Conservation (phyloP, 179 eudicot species). For the Corrigiola litoralis region DNA sequence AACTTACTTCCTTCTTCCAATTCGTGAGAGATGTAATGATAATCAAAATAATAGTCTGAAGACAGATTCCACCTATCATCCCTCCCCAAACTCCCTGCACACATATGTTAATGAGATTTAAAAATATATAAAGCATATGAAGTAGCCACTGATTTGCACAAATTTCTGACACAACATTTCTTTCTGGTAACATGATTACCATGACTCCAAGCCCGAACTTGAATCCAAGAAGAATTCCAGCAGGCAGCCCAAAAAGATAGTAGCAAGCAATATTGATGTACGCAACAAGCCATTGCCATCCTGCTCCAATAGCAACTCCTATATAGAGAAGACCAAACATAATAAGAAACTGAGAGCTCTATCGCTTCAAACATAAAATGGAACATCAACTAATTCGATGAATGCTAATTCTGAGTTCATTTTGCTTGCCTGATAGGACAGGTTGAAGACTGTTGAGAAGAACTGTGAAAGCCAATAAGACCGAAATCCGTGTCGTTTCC, state of each 20-base stretch:
- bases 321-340: neutral
- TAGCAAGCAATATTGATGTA: conserved; percentile 69
- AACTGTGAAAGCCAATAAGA: conserved; percentile 59
- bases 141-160: neutral
- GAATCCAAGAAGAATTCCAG: conserved; percentile 60
- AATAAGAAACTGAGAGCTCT: neutral
- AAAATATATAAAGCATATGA: neutral
- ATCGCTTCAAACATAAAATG: neutral
- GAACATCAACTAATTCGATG: neutral
- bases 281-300: conserved; percentile 70
- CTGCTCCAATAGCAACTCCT: conserved; percentile 83
- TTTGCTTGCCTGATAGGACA: conserved; percentile 63
- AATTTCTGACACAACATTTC: neutral
- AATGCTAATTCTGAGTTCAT: neutral
- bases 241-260: conserved; percentile 60
- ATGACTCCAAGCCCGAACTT: conserved; percentile 43
- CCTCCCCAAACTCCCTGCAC: conserved; percentile 88
- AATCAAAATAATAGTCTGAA: conserved; percentile 66
- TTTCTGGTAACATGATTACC: conserved; percentile 34
- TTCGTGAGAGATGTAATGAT: conserved; percentile 46
- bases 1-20: conserved; percentile 69
- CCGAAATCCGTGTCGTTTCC: conserved; percentile 54
- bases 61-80: conserved; percentile 65
- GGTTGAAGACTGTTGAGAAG: conserved; percentile 78
- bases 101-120: neutral